phyloP scores from a whole-genome alignment of 257 asterid genomes.

The Solanum ossicruentum region DNA sequence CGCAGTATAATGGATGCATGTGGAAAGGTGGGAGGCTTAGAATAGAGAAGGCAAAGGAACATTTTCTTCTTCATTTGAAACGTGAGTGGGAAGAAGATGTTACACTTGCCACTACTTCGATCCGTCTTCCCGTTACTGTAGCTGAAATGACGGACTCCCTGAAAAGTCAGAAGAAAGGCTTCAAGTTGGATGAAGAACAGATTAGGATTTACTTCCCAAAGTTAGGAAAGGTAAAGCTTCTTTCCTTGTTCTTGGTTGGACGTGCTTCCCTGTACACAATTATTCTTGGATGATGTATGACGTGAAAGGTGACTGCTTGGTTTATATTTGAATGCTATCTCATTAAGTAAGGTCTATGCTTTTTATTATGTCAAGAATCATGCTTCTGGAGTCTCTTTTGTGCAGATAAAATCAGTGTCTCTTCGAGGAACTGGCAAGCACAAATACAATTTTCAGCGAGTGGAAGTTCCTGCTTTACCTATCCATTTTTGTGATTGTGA shows the following conservation, averaged over 20 bases:
- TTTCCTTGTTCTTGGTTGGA: neutral
- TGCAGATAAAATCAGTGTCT: conserved; percentile 64
- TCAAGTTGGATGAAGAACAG: conserved; percentile 37
- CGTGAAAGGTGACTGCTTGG: neutral
- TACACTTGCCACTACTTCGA: conserved; percentile 22
- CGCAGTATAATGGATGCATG: conserved; percentile 85
- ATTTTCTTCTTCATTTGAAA: conserved; percentile 37
- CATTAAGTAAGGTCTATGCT: neutral
- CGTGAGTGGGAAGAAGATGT: conserved; percentile 80
- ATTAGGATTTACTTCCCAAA: conserved; percentile 66
- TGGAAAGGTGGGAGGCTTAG: conserved; percentile 91
- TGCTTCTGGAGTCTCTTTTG: conserved; percentile 2
- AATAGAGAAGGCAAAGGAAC: conserved; percentile 87
- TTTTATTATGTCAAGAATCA: conserved; percentile 2
- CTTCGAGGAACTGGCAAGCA: conserved; percentile 84
- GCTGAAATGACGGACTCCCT: conserved; percentile 14
- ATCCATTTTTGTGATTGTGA: conserved; percentile 78
- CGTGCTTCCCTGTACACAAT: neutral
- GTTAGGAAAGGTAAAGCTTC: conserved; percentile 48
- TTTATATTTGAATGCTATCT: neutral
- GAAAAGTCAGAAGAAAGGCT: conserved; percentile 23
- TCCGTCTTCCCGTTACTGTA: conserved; percentile 10
- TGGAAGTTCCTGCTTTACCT: conserved; percentile 64
- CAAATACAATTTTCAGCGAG: conserved; percentile 93
- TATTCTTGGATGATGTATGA: neutral